A percentile compares a stretch with the other conserved stretches of the same genome.
These are phyloP conservation scores for Chlorophyllum brunneum DNA, from an alignment of 768 basidiomycete species.

Conservation along the genomic window DNA sequence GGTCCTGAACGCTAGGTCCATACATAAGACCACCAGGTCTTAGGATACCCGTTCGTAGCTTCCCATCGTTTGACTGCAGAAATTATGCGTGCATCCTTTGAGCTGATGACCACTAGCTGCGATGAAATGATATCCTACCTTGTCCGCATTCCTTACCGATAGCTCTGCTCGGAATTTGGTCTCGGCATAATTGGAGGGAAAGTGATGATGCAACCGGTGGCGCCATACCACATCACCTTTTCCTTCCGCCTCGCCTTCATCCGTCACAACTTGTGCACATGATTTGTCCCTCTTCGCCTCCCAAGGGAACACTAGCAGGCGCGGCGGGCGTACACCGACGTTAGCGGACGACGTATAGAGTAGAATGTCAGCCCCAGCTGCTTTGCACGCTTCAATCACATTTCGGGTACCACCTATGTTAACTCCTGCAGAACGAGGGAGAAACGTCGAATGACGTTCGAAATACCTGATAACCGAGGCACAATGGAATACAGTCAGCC, in stretches of 20 bases:
- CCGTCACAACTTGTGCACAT: not conserved
- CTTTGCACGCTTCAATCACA: slow-evolving; percentile 1
- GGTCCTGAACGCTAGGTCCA: not conserved
- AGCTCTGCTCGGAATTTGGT: not conserved
- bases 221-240: not conserved
- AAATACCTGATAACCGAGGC: not conserved
- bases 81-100: no score
- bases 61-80: not conserved
- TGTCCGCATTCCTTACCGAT: not conserved
- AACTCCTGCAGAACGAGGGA: not conserved
- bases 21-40: not conserved
- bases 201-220: not conserved
- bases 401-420: slow-evolving; percentile 1
- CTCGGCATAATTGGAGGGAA: slow-evolving; percentile 2
- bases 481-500: slow-evolving; percentile 2
- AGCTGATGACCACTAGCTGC: not conserved
- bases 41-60: slow-evolving; percentile 1
- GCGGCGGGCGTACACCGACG: not conserved
- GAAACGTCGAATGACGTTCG: not conserved
- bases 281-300: not conserved
- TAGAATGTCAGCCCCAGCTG: not conserved
- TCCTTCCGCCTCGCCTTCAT: not conserved
- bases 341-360: not conserved
- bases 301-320: not conserved
- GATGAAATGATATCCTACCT: not conserved